These are phyloP conservation scores for Quercus cerris DNA, from an alignment of 306 rosid genomes.

Conservation along the genomic window DNA sequence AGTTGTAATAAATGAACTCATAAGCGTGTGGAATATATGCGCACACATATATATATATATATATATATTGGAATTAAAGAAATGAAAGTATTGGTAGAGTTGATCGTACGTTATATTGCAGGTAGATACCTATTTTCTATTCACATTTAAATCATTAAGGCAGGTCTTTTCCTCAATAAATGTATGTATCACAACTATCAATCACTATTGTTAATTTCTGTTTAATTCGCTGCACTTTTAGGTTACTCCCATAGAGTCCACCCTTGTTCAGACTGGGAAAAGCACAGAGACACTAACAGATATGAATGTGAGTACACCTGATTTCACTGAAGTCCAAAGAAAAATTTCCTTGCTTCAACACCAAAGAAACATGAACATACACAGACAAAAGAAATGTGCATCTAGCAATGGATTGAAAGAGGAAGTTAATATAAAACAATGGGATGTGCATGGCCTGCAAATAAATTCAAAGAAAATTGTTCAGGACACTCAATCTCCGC, in stretches of 20 bases:
- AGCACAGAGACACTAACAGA: too few species aligned
- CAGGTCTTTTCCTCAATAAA: too few species aligned
- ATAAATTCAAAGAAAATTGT: not conserved
- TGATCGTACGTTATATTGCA: too few species aligned
- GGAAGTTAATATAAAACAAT: not conserved
- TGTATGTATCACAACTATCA: not conserved
- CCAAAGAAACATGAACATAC: not conserved
- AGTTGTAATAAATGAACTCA: too few species aligned
- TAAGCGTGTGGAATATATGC: too few species aligned
- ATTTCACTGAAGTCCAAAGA: not conserved
- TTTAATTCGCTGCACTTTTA: not conserved
- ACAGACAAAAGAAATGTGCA: not conserved
- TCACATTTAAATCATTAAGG: too few species aligned
- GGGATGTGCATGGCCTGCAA: not conserved
- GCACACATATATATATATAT: too few species aligned
- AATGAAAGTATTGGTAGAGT: too few species aligned
- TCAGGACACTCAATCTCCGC: not conserved
- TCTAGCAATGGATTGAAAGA: not conserved
- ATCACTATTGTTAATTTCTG: too few species aligned
- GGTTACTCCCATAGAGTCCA: not conserved
- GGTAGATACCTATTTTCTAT: too few species aligned
- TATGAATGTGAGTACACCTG: not conserved
- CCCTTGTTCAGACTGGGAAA: not conserved
- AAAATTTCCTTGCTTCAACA: not conserved
- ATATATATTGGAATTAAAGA: too few species aligned